Percentiles rank a stretch among this genome's conserved stretches.
These are phyloP conservation scores for Metschnikowia drakensbergensis DNA, from an alignment of 805 yeast species.

Conservation along the genomic window DNA sequence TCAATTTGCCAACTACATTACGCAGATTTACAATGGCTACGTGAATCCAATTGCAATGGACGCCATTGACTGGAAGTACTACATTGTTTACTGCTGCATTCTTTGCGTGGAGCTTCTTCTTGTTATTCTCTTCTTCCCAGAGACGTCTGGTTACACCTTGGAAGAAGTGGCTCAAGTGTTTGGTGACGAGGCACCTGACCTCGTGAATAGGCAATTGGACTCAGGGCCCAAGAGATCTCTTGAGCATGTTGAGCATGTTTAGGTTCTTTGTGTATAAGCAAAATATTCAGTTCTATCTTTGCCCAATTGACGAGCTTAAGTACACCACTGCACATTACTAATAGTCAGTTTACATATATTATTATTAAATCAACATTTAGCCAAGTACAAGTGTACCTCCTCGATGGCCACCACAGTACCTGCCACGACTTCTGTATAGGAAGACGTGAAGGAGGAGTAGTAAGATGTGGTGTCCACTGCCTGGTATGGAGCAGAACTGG, in stretches of 20 bases:
- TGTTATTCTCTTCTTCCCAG: slow-evolving; percentile 35
- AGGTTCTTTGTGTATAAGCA: neutral
- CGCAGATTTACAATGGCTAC: slow-evolving; percentile 23
- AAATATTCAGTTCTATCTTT: neutral
- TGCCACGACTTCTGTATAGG: slow-evolving; percentile 1
- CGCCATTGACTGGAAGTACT: slow-evolving; percentile 41
- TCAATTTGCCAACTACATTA: slow-evolving; percentile 19
- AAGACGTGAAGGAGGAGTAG: slow-evolving; percentile 2
- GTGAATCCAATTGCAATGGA: slow-evolving; percentile 36
- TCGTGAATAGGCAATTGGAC: slow-evolving; percentile 8
- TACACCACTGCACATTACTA: neutral
- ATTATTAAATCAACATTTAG: neutral
- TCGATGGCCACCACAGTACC: neutral
- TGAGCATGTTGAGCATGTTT: slow-evolving; percentile 15
- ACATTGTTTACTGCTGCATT: slow-evolving; percentile 36
- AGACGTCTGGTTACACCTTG: slow-evolving; percentile 41
- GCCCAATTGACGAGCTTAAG: too few species aligned
- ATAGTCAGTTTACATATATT: neutral
- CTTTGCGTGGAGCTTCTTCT: slow-evolving; percentile 27
- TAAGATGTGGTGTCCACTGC: neutral
- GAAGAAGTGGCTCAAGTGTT: slow-evolving; percentile 43
- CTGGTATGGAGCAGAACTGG: neutral
- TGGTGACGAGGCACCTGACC: slow-evolving; percentile 28
- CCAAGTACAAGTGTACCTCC: slow-evolving; percentile 1
- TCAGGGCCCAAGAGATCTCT: slow-evolving; percentile 2